These are phyloP conservation scores for Vaucheria bursata DNA, from an alignment of 352 stramenopile genomes.

Conservation along the genomic window DNA sequence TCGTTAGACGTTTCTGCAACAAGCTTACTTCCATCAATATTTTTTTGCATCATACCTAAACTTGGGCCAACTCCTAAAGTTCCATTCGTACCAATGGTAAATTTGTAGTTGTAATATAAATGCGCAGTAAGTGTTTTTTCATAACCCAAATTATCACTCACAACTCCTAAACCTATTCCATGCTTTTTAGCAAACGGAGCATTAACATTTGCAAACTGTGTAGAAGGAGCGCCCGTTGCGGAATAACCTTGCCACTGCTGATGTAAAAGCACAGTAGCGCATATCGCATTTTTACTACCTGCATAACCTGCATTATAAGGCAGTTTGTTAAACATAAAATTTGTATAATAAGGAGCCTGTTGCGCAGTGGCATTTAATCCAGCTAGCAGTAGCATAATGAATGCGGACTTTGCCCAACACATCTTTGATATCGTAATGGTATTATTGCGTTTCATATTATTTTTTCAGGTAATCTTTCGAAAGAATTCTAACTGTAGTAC, in stretches of 20 bases:
- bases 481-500: conserved; percentile 8
- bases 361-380: conserved; percentile 5
- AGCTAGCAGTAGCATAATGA: conserved; percentile 7
- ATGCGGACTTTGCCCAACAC: conserved; percentile 4
- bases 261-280: conserved; percentile 6
- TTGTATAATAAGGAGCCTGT: conserved; percentile 8
- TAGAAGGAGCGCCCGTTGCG: conserved; percentile 3
- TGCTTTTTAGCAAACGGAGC: conserved; percentile 6
- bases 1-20: conserved; percentile 6
- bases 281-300: conserved; percentile 8
- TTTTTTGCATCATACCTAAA: conserved; percentile 9
- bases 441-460: conserved; percentile 9
- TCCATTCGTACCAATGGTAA: conserved; percentile 7
- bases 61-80: conserved; percentile 5
- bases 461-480: conserved; percentile 8
- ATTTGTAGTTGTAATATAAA: conserved; percentile 10
- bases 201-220: conserved; percentile 8
- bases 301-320: conserved; percentile 7
- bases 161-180: conserved; percentile 7
- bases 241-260: conserved; percentile 5
- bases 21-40: conserved; percentile 8
- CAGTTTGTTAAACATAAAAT: conserved; percentile 9
- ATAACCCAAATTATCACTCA: conserved; percentile 8
- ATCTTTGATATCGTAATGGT: conserved; percentile 8
- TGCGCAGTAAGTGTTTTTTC: conserved; percentile 7